Base-by-base conservation (phyloP, 768 basidiomycete species). In the Pisolithus sp. region DNA sequence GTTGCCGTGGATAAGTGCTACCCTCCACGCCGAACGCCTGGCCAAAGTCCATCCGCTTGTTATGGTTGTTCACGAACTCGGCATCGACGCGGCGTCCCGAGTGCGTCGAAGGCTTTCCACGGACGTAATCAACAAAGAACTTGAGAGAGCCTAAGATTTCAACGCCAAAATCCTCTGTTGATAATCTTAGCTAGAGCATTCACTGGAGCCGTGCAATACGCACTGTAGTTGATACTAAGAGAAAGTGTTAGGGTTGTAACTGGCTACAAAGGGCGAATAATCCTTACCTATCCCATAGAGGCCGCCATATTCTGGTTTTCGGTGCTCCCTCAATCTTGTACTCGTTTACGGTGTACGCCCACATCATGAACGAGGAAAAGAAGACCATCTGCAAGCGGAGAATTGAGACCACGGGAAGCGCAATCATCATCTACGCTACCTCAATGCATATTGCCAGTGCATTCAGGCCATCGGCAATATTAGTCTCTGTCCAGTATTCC, bases 401-500 rank as follows among this genome's bases (percentile, higher is more conserved):
- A 28, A 18, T 49, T 50, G 49, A 59, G 53, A 53, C 37, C 55
- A 23, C 26, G 42, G 36, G 24, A 18, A 48, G 12, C n/a, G 17
- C 4, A 36, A 15, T n/a, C 31, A 6, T 0, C 17, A 24, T 48
- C 18, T 37, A 28, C 53, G 66, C 49, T 57, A 88, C 89, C 79
- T 95, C 93, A 46, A 94, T 80, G 57, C 87, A 89, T 28, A 83
- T 89, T 17, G 86, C 73, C 4, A 96, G 74, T 0, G 93, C 90
- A 55, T 82, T 87, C 28, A 94, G 68, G 1, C 93, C 93, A 53
- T 95, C 78, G 1, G 90, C 79, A 47, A 95, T 81, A 61, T 95
- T 95, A 4, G 85, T 83, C 34, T 74, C 68, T 2, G 91, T 89
- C 92, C 93, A 93, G 61, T 83, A 92, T 50, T 77, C 42, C 0